phyloP scores from a whole-genome alignment of 2,329 filamentous ascomycete species.

The Tolypocladium inflatum region DNA sequence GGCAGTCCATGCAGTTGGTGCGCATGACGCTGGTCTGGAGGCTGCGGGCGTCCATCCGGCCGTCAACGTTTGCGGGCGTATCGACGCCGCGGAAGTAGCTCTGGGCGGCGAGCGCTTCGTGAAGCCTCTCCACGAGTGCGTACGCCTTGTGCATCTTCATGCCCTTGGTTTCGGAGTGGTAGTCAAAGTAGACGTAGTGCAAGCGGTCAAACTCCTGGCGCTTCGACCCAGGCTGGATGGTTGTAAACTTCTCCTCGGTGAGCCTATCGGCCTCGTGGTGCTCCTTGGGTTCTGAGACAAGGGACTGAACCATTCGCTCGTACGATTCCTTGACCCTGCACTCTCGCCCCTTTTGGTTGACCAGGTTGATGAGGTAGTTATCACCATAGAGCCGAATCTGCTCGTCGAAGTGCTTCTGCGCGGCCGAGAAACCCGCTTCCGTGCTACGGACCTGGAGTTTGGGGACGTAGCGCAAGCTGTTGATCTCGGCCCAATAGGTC shows the following conservation, averaged over 20 bases:
- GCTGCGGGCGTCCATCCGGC: slow-evolving; percentile 68
- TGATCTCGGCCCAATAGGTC: slow-evolving; percentile 93
- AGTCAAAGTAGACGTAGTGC: slow-evolving; percentile 98
- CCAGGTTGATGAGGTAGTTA: slow-evolving; percentile 93
- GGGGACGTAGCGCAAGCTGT: slow-evolving; percentile 83
- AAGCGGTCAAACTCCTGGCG: slow-evolving; percentile 66
- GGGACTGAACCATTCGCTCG: slow-evolving; percentile 73
- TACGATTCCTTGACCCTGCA: slow-evolving; percentile 85
- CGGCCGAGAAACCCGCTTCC: slow-evolving; percentile 69
- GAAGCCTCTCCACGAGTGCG: slow-evolving; percentile 73
- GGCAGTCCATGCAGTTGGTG: slow-evolving; percentile 98
- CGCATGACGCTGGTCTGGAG: slow-evolving; percentile 85
- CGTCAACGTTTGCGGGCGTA: slow-evolving; percentile 61
- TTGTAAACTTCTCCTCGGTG: slow-evolving; percentile 72
- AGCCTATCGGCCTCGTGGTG: slow-evolving; percentile 52
- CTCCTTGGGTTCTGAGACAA: slow-evolving; percentile 62
- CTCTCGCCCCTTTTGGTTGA: slow-evolving; percentile 93
- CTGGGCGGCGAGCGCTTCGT: slow-evolving; percentile 65
- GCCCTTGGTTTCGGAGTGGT: slow-evolving; percentile 95
- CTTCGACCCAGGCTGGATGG: slow-evolving; percentile 56
- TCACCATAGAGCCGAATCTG: slow-evolving; percentile 92
- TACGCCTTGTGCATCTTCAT: slow-evolving; percentile 88
- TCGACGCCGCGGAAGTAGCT: slow-evolving; percentile 91
- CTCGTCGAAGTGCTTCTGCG: slow-evolving; percentile 82
- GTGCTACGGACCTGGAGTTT: slow-evolving; percentile 81